Base-by-base conservation (phyloP, 2,329 filamentous ascomycete species). In the Microdochium trichocladiopsis region DNA sequence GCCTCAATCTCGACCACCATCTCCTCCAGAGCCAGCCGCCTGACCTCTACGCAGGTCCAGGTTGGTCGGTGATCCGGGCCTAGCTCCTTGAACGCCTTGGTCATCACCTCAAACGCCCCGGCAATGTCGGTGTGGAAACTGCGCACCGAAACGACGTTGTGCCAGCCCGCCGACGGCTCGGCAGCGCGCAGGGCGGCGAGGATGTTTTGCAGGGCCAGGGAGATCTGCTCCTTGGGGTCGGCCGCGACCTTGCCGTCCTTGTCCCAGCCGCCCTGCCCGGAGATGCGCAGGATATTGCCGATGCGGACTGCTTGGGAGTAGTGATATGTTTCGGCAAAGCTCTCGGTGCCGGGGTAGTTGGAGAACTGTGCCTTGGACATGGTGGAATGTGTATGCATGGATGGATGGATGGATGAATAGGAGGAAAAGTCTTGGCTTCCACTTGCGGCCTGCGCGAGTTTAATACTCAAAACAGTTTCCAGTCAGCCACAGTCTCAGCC, bases 261-360 rank as follows among this genome's bases (percentile, higher is more conserved):
- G 47, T 48, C 47, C 47, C 47, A 48, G 21, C 47, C 47, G 47
- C 47, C 47, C 47, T 48, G 47, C 8, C 47, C 47, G 2, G 47
- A 25, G 24, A 23, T 48, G 24, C 47, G 47, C 8, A 48, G 11
- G 3, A 21, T 31, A 23, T 25, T 48, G 47, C 47, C 24, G 24
- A 48, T 14, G 12, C 28, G 24, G 4, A 48, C 22, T 14, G 47
- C 22, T 23, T 48, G 47, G 22, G 47, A 48, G 47, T 48, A 48
- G 47, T 48, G 47, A 23, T 9, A 41, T 12, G n/a, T 12, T 18
- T 12, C 6, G 6, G 36, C 36, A 16, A 9, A 16, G 36, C 8
- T 6, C n/a, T 41, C 36, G 36, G 36, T 41, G 36, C 36, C 36
- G 36, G 36, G 36, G 36, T 41, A 41, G 36, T 41, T 41, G 36